These are phyloP conservation scores for Gossypium bickii DNA, from an alignment of 345 rosid genomes.

Conservation along the genomic window DNA sequence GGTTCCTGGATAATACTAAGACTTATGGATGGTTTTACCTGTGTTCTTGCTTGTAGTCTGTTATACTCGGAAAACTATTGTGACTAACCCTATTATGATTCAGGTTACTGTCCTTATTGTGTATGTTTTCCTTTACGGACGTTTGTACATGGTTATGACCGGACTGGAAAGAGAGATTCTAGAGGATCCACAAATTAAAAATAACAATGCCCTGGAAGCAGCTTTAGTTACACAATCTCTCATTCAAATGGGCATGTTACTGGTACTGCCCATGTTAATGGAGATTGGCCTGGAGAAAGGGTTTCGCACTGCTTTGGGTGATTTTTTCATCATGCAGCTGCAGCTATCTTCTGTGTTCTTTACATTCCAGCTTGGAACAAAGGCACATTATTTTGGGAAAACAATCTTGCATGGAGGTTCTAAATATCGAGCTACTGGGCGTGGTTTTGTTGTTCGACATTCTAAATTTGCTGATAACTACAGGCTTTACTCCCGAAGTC, in stretches of 20 bases:
- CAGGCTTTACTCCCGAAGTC: slow-evolving; percentile 62
- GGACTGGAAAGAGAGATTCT: slow-evolving; percentile 53
- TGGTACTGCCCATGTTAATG: slow-evolving; percentile 73
- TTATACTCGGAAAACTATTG: background rate
- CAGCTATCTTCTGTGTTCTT: slow-evolving; percentile 64
- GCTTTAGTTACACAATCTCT: slow-evolving; percentile 68
- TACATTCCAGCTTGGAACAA: slow-evolving; percentile 69
- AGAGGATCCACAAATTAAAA: slow-evolving; percentile 32
- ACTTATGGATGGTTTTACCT: background rate
- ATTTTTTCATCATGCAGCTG: slow-evolving; percentile 63
- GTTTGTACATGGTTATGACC: slow-evolving; percentile 53
- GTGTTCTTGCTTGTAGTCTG: background rate
- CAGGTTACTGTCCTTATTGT: slow-evolving; percentile 58
- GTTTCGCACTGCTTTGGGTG: slow-evolving; percentile 52
- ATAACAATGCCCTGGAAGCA: slow-evolving; percentile 49
- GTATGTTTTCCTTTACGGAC: slow-evolving; percentile 58
- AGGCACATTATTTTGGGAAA: slow-evolving; percentile 60
- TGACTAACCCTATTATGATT: background rate
- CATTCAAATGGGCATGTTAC: slow-evolving; percentile 61
- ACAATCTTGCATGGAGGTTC: slow-evolving; percentile 86
- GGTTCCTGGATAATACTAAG: slow-evolving; percentile 6
- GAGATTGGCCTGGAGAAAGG: slow-evolving; percentile 75
- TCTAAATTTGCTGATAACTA: slow-evolving; percentile 82
- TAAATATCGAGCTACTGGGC: slow-evolving; percentile 79
- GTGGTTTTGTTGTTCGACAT: slow-evolving; percentile 86